phyloP scores from a whole-genome alignment of 2,329 filamentous ascomycete species.

The Thielaviopsis populi region DNA sequence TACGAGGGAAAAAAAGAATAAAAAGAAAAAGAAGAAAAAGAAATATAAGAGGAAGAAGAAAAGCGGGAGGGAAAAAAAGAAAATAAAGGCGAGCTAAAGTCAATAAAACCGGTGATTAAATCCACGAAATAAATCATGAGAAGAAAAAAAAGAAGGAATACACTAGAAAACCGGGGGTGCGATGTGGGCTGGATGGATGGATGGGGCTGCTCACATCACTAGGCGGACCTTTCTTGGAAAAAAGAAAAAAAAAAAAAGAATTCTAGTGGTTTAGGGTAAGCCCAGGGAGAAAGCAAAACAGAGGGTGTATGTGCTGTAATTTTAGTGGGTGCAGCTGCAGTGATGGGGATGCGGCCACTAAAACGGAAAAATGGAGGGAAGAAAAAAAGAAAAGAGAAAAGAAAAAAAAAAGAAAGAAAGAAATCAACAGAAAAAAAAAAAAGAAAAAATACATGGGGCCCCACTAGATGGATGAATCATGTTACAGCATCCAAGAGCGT shows the following conservation, averaged over 20 bases:
- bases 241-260: no score
- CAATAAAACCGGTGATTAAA: conserved; percentile 2
- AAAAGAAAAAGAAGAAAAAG: background rate
- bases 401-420: no score
- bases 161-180: background rate
- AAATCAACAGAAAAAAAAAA: background rate
- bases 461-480: background rate
- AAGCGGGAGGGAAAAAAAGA: conserved; percentile 2
- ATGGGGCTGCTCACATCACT: background rate
- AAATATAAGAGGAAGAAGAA: background rate
- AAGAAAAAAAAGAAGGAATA: conserved; percentile 16
- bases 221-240: background rate
- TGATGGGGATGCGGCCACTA: background rate
- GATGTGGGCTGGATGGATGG: no score
- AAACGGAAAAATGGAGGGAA: conserved; percentile 14
- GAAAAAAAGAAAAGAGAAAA: no score
- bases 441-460: background rate
- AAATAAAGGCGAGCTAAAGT: background rate
- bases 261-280: conserved; percentile 14
- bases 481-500: background rate
- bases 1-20: background rate
- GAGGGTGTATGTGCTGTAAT: conserved; percentile 16
- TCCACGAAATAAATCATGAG: background rate
- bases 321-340: conserved; percentile 3
- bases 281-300: conserved; percentile 9